Evolutionary conservation across 805 yeast genomes (phyloP), one percentile per base, ranked within the genome.

Genomic region (Kazachstania psychrophila): DNA sequence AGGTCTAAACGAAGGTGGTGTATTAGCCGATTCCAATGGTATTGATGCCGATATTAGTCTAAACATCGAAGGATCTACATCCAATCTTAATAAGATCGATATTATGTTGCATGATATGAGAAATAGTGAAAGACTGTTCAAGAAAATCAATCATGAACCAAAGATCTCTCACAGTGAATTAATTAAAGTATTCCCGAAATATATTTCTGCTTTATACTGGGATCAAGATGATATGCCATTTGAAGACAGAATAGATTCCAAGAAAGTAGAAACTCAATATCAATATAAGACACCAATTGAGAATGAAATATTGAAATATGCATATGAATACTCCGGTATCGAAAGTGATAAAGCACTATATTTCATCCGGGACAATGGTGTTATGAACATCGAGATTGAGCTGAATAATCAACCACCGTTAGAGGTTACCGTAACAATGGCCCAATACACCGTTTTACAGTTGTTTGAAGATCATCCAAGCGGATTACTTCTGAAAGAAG

Each of bases 161-260:
- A 43, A 19, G 18, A 36, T 31, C 5, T 5, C 7, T 5, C 25
- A 19, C 11, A n/a, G 10, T 36, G 50, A 32, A 44, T 58, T 11
- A 16, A 39, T 47, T 5, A 41, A 42, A 2, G 62, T 78, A 23
- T 74, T 73, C 36, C 73, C 84, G 0, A 67, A 79, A 3, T 66
- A 86, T 14, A 60, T 89, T 9, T 86, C 96, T 1, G 74, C 80
- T 42, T 56, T 82, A 14, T 89, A 77, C 54, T 89, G 98, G 98
- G 85, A 88, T 0, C 25, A 32, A 7, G 28, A 36, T 3, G 19
- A 19, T 13, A 15, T 6, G 8, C 23, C 19, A 7, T 17, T 13
- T 18, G 31, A 28, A 7, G n/a, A 13, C 2, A 15, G 19, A 13
- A 20, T 22, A 6, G 17, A 28, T 4, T 8, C 23, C 11, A 14